These are phyloP conservation scores for Saccharomycopsis sp. DNA, from an alignment of 805 yeast genomes.

Conservation along the genomic window DNA sequence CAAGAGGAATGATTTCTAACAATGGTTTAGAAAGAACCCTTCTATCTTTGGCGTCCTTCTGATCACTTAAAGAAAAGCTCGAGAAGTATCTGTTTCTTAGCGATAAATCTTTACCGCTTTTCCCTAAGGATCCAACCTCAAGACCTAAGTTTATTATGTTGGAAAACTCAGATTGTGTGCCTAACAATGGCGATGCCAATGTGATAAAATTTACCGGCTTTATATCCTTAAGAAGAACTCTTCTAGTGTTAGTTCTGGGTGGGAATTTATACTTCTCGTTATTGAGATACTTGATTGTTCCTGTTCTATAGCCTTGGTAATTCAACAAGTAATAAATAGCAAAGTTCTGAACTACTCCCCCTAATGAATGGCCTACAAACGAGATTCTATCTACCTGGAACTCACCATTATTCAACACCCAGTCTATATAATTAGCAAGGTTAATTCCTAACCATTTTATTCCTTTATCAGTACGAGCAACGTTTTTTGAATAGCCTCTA, in stretches of 20 bases:
- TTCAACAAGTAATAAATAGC: constrained; percentile 73
- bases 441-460: constrained; percentile 76
- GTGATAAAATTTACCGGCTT: constrained; percentile 72
- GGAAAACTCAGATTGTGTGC: constrained; percentile 85
- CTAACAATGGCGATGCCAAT: constrained; percentile 83
- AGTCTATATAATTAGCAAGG: constrained; percentile 65
- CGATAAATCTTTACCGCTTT: constrained; percentile 87
- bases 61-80: constrained; percentile 24
- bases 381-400: constrained; percentile 57
- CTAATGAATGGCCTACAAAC: constrained; percentile 88
- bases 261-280: background rate
- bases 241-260: background rate
- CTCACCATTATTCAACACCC: constrained; percentile 38
- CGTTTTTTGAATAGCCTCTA: constrained; percentile 77
- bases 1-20: constrained; percentile 66
- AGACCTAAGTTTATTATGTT: constrained; percentile 76
- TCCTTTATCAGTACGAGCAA: constrained; percentile 85
- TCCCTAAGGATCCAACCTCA: constrained; percentile 85
- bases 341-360: constrained; percentile 88
- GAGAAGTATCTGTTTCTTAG: constrained; percentile 36
- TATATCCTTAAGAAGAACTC: constrained; percentile 8
- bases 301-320: constrained; percentile 23
- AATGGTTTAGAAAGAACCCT: constrained; percentile 46
- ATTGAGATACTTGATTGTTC: constrained; percentile 8
- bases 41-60: background rate